Base-by-base conservation (phyloP, 192 early-diverging fungal genomes). In the Funneliformis mosseae region DNA sequence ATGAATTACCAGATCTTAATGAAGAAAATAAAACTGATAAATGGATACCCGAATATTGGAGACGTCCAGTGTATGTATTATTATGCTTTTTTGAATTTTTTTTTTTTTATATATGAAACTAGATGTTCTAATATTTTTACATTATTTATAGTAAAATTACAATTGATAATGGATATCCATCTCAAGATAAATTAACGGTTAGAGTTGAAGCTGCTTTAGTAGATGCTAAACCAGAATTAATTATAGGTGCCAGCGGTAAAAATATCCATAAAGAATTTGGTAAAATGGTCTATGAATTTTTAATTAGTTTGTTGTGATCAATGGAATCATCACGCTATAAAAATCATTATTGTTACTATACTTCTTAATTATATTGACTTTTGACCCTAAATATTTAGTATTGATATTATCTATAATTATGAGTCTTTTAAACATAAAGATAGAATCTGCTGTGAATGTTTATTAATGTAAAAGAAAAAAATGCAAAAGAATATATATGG, bases 231-330 rank as follows among this genome's bases (percentile, higher is more conserved):
- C 39, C 70, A 46, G 70, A 46, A 48, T 25, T 72, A 10, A 39
- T 69, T 21, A 69, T 72, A 45, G 70, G 70, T 72, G 63, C n/a
- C 12, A 28, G 3, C 5, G 23, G 23, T 25, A 45, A 46, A 46
- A 72, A 45, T 48, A 46, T 38, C 14, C 9, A 9, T 4, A 72
- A n/a, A 72, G 43, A 72, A 27, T 72, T 45, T 72, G n/a, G 70
- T 10, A 43, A 72, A 72, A 46, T 42, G 21, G 43, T 72, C 11
- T 72, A 45, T 27, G 70, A 72, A 46, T 72, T 72, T 72, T 72
- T 72, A 38, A 23, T 48, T 11, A 72, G 25, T n/a, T 46, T 72
- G 25, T n/a, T 72, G 12, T 76, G 21, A 76, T 41, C 10, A 45
- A 16, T 0, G 5, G 46, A 21, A 21, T 6, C 16, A 21, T 55